phyloP scores from a whole-genome alignment of 2,329 filamentous ascomycete genomes.

The Ilyonectria sp. region DNA sequence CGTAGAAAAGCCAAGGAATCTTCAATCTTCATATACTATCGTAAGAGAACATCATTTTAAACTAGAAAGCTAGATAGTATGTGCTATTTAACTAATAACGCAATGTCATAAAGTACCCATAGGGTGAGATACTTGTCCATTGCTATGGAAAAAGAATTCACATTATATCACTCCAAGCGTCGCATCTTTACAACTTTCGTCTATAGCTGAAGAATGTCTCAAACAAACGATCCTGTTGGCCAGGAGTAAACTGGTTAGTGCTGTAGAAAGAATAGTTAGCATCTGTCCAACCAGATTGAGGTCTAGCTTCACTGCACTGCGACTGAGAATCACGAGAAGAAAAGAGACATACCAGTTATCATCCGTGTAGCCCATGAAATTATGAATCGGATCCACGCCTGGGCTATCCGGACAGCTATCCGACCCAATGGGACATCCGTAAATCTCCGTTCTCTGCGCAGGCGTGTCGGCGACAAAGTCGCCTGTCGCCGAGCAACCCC shows the following conservation, averaged over 20 bases:
- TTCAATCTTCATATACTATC: no score
- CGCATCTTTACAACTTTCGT: neutral
- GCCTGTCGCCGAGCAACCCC: constrained; percentile 51
- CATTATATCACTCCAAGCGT: no score
- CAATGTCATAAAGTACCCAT: no score
- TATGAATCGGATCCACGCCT: constrained; percentile 48
- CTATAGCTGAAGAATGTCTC: constrained; percentile 18
- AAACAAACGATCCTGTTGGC: constrained; percentile 23
- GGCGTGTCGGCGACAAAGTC: constrained; percentile 58
- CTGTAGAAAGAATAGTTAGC: neutral
- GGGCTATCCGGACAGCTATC: constrained; percentile 37
- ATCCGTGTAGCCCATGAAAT: constrained; percentile 48
- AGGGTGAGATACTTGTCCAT: no score
- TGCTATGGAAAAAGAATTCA: no score
- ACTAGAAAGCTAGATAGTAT: no score
- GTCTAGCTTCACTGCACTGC: neutral
- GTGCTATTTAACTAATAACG: no score
- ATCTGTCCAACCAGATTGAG: neutral
- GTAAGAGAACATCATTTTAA: no score
- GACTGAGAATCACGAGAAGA: neutral
- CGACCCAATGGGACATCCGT: constrained; percentile 44
- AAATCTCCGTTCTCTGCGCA: constrained; percentile 48
- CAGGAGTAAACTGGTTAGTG: constrained; percentile 22
- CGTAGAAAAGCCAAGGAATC: no score
- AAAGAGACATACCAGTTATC: constrained; percentile 53